Evolutionary conservation across 768 basidiomycete species (phyloP), one percentile per base, ranked within the genome.

Genomic region (Amanita rubescens): DNA sequence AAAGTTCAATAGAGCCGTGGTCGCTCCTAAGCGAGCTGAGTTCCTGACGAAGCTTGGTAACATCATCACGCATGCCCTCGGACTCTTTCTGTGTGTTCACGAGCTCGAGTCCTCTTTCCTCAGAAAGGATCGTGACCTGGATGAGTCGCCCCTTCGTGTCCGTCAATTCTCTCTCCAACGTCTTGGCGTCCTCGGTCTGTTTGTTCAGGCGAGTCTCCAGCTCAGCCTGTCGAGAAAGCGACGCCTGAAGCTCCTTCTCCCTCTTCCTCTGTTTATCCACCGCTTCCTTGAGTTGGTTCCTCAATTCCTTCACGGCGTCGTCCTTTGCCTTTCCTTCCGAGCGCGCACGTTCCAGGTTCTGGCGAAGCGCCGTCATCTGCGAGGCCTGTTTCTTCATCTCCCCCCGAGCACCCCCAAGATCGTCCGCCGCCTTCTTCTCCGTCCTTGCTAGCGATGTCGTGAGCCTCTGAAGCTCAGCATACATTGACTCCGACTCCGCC

Each of bases 361-460:
- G 56, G 14, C 55, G 60, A 24, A 64, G 46, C 14, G 46, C 24
- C 11, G 56, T 44, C 33, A 65, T 38, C 44, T 63, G 61, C 2
- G 49, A 35, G 19, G 25, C 11, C 45, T 43, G 49, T 37, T 49
- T 50, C 49, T 24, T 49, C 19, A 47, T 30, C 44, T 58, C 54
- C 43, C 48, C 15, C 42, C 24, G 48, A 5, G 25, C 41, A 17
- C 48, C 55, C 4, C 24, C 37, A 17, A 52, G 47, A 19, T 52
- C 51, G 10, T 41, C 55, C 19, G 33, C 22, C 34, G 43, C 55
- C 35, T 56, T 56, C 55, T 51, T 52, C 51, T 49, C 44, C 27
- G 32, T 44, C 34, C 33, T 44, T 17, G 27, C 44, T 8, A 52
- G 47, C 35, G n/a, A 24, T 6, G 0, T 27, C 25, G 37, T 47